Evolutionary conservation across 2,329 filamentous ascomycete genomes (phyloP).

Genomic region (Aspergillus sp.): DNA sequence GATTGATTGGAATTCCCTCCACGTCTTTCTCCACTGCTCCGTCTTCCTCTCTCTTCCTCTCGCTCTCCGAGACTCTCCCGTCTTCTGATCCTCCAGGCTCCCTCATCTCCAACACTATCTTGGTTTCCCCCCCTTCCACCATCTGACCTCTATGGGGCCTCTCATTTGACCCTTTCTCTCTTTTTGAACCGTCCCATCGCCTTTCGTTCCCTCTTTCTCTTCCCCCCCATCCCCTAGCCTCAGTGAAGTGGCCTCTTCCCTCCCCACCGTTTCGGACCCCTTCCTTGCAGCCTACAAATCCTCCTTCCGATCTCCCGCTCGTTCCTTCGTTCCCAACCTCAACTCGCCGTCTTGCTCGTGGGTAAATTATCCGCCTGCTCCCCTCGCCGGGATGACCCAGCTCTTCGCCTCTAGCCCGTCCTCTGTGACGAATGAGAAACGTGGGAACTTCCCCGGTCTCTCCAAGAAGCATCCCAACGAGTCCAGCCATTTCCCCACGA

Average conservation of each 20-base stretch:
- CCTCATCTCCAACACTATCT: not conserved
- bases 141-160: not conserved
- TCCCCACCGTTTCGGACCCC: slow-evolving; percentile 9
- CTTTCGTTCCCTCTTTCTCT: slow-evolving; percentile 8
- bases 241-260: not conserved
- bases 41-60: too few relatives aligned
- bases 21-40: too few relatives aligned
- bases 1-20: too few relatives aligned
- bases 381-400: slow-evolving; percentile 38
- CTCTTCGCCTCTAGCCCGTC: slow-evolving; percentile 40
- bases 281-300: slow-evolving; percentile 8
- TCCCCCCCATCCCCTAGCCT: not conserved
- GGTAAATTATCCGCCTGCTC: not conserved
- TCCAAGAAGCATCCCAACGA: slow-evolving; percentile 46
- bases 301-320: slow-evolving; percentile 15
- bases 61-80: not conserved
- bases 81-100: not conserved
- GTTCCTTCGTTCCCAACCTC: not conserved
- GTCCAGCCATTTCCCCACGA: slow-evolving; percentile 55
- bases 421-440: slow-evolving; percentile 44
- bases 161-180: not conserved
- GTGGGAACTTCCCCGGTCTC: slow-evolving; percentile 45
- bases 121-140: not conserved
- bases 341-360: slow-evolving; percentile 11
- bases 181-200: slow-evolving; percentile 5